A percentile compares a stretch with the other conserved stretches of the same genome.
These are phyloP conservation scores for Myxozyma neotropica DNA, from an alignment of 805 yeast genomes.

Conservation along the genomic window DNA sequence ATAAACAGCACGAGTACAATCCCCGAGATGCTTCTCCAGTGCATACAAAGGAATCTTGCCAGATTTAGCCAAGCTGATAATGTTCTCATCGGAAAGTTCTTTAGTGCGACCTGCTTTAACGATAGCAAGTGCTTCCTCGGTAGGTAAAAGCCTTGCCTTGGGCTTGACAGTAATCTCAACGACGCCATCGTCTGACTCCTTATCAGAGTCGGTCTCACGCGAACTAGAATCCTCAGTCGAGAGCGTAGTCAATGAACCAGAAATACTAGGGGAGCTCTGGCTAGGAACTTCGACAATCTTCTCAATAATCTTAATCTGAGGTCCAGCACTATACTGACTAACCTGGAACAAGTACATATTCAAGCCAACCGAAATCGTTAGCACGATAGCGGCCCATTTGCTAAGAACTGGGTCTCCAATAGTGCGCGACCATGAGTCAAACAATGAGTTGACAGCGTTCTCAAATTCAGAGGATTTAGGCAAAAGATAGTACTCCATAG, in stretches of 20 bases:
- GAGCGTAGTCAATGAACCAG: slow-evolving; percentile 28
- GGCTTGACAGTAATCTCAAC: slow-evolving; percentile 34
- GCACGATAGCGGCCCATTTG: slow-evolving; percentile 70
- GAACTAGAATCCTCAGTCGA: slow-evolving; percentile 22
- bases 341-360: slow-evolving; percentile 86
- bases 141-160: slow-evolving; percentile 37
- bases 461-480: slow-evolving; percentile 47
- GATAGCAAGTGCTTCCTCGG: slow-evolving; percentile 64
- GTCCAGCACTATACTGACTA: slow-evolving; percentile 46
- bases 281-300: slow-evolving; percentile 42
- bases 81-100: slow-evolving; percentile 69
- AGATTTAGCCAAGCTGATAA: slow-evolving; percentile 64
- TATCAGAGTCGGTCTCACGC: slow-evolving; percentile 41
- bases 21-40: slow-evolving; percentile 85
- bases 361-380: slow-evolving; percentile 73
- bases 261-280: slow-evolving; percentile 32
- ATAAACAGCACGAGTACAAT: slow-evolving; percentile 88
- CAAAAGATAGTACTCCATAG: slow-evolving; percentile 42
- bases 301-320: slow-evolving; percentile 41
- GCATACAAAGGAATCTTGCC: slow-evolving; percentile 92
- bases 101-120: slow-evolving; percentile 73
- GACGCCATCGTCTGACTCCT: slow-evolving; percentile 40
- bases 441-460: slow-evolving; percentile 55
- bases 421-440: slow-evolving; percentile 63
- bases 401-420: slow-evolving; percentile 80